A percentile compares a stretch with the other conserved stretches of the same genome.
Evolutionary conservation across 345 rosid species (phyloP).

Genomic region (Gossypium stocksii): DNA sequence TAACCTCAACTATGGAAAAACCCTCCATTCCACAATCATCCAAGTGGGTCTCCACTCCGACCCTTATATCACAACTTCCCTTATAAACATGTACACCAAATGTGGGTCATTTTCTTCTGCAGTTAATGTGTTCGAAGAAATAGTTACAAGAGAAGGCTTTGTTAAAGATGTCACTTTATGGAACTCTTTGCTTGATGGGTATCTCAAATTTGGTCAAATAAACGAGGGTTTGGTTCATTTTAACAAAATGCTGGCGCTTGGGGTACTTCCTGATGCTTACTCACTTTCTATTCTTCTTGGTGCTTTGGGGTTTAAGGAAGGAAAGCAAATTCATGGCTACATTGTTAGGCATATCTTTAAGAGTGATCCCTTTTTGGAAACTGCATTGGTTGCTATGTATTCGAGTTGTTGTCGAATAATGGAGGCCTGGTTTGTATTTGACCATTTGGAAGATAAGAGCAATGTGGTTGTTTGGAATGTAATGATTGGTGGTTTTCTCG

Average conservation of each 20-base stretch:
- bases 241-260: slow-evolving; percentile 46
- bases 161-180: slow-evolving; percentile 53
- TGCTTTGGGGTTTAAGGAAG: slow-evolving; percentile 32
- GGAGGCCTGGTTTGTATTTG: slow-evolving; percentile 50
- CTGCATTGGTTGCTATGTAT: slow-evolving; percentile 59
- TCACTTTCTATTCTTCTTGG: slow-evolving; percentile 54
- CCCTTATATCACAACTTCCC: slow-evolving; percentile 57
- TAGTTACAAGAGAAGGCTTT: slow-evolving; percentile 27
- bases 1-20: slow-evolving; percentile 43
- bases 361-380: slow-evolving; percentile 53
- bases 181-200: slow-evolving; percentile 69
- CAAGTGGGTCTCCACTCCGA: slow-evolving; percentile 43
- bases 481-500: slow-evolving; percentile 58
- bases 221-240: slow-evolving; percentile 46
- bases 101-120: slow-evolving; percentile 57
- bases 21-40: slow-evolving; percentile 47
- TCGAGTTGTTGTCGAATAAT: slow-evolving; percentile 32
- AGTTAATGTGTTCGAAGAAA: slow-evolving; percentile 61
- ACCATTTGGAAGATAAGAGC: slow-evolving; percentile 40
- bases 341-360: slow-evolving; percentile 36
- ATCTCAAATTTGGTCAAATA: slow-evolving; percentile 37
- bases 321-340: slow-evolving; percentile 63
- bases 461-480: slow-evolving; percentile 78
- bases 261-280: slow-evolving; percentile 63
- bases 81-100: slow-evolving; percentile 53